phyloP scores from a whole-genome alignment of 116 monocot genomes.

The Iris pallida region DNA sequence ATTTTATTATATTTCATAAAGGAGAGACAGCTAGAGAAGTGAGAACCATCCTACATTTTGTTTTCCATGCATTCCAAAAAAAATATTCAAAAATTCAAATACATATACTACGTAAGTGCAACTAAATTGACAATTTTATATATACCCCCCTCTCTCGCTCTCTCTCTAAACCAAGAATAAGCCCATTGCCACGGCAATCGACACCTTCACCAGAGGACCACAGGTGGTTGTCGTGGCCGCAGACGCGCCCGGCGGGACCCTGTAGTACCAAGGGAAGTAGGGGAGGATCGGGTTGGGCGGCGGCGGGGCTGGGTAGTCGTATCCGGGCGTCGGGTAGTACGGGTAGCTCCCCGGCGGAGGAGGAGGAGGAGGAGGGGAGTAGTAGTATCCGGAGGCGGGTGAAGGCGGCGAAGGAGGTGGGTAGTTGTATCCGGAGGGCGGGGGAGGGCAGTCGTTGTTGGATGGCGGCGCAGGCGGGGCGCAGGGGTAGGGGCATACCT shows the following conservation, averaged over 20 bases:
- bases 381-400: constrained; percentile 16
- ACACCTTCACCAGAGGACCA: neutral
- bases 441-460: constrained; percentile 15
- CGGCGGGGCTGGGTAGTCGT: constrained; percentile 27
- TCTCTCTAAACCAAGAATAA: constrained; percentile 2
- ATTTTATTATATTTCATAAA: no score
- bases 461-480: constrained; percentile 15
- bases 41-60: no score
- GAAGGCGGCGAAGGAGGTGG: constrained; percentile 15
- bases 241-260: constrained; percentile 19
- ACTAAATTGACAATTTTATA: no score
- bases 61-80: no score
- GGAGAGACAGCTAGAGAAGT: no score
- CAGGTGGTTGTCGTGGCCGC: neutral
- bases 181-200: neutral
- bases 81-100: no score
- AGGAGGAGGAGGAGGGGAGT: constrained; percentile 32
- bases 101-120: no score
- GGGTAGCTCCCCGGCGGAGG: constrained; percentile 25
- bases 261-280: constrained; percentile 40
- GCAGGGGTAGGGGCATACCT: constrained; percentile 31
- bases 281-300: constrained; percentile 27
- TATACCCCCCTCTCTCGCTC: no score
- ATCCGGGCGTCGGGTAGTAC: constrained; percentile 15
- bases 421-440: neutral